phyloP scores from a whole-genome alignment of 169 alveolate genomes.

The Sarcocystis neurona region DNA sequence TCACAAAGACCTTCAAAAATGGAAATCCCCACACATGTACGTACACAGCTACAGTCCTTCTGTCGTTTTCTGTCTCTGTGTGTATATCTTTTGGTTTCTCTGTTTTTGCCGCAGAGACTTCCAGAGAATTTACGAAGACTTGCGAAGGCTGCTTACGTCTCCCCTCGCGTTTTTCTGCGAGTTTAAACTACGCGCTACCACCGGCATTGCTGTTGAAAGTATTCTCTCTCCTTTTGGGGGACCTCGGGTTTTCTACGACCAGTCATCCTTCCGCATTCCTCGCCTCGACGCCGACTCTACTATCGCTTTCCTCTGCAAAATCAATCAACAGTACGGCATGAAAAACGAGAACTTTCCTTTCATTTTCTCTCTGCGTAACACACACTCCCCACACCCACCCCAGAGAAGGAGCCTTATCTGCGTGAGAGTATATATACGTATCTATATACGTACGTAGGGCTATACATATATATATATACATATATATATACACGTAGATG shows the following conservation, averaged over 20 bases:
- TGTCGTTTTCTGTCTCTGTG: background rate
- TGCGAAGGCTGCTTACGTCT: background rate
- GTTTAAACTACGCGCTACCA: slow-evolving; percentile 63
- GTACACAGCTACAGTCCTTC: background rate
- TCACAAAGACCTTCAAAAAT: background rate
- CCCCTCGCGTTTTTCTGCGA: slow-evolving; percentile 64
- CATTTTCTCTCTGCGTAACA: too few relatives aligned
- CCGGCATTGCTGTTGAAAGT: slow-evolving; percentile 67
- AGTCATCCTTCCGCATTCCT: slow-evolving; percentile 71
- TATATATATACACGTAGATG: too few relatives aligned
- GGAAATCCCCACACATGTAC: background rate
- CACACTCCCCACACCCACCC: too few relatives aligned
- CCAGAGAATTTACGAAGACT: slow-evolving; percentile 8
- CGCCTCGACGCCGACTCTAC: slow-evolving; percentile 67
- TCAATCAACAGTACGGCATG: slow-evolving; percentile 61
- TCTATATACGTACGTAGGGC: too few relatives aligned
- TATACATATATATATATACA: too few relatives aligned
- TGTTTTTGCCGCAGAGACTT: slow-evolving; percentile 47
- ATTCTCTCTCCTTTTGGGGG: slow-evolving; percentile 73
- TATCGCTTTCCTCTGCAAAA: slow-evolving; percentile 67
- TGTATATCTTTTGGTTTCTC: background rate
- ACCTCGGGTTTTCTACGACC: slow-evolving; percentile 68
- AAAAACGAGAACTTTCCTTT: background rate
- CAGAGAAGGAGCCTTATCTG: too few relatives aligned
- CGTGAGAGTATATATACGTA: too few relatives aligned